Percentiles rank a stretch among this genome's conserved stretches.
phyloP scores from a whole-genome alignment of 345 rosid species.

The Bruguiera gymnorhiza region DNA sequence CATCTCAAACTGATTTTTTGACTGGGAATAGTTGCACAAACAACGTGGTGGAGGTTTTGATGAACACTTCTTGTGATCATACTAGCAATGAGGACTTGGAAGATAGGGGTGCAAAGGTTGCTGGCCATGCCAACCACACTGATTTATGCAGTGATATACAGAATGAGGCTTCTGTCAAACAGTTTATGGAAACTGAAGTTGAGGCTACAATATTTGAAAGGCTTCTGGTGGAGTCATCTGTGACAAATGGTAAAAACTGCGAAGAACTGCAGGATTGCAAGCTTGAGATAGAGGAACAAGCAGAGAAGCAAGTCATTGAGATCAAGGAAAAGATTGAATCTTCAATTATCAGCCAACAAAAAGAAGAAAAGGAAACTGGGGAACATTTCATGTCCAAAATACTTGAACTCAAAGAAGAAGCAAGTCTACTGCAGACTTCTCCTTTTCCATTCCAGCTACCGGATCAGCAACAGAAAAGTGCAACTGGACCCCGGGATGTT shows the following conservation, averaged over 20 bases:
- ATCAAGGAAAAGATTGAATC: constrained; percentile 10
- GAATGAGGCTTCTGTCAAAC: constrained; percentile 21
- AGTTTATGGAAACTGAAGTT: constrained; percentile 12
- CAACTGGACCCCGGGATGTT: neutral
- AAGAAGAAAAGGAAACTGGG: constrained; percentile 1
- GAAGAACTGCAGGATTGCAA: neutral
- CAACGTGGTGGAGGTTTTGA: neutral
- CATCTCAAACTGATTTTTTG: constrained; percentile 9
- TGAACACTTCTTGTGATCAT: constrained; percentile 13
- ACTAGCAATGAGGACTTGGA: constrained; percentile 1
- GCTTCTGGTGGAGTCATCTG: constrained; percentile 12
- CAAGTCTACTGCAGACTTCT: neutral
- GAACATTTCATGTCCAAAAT: constrained; percentile 4
- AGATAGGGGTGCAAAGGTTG: constrained; percentile 12
- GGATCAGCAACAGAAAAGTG: constrained; percentile 15
- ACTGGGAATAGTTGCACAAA: constrained; percentile 7
- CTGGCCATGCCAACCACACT: constrained; percentile 17
- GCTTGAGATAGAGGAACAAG: constrained; percentile 14
- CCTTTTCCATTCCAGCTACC: constrained; percentile 9
- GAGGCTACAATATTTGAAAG: constrained; percentile 11
- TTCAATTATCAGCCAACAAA: neutral
- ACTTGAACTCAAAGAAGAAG: constrained; percentile 4
- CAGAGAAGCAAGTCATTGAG: constrained; percentile 23
- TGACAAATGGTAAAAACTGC: neutral
- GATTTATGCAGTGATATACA: constrained; percentile 11